Conservation (phyloP, 208 protist genomes). For the Leishmania arabica region DNA sequence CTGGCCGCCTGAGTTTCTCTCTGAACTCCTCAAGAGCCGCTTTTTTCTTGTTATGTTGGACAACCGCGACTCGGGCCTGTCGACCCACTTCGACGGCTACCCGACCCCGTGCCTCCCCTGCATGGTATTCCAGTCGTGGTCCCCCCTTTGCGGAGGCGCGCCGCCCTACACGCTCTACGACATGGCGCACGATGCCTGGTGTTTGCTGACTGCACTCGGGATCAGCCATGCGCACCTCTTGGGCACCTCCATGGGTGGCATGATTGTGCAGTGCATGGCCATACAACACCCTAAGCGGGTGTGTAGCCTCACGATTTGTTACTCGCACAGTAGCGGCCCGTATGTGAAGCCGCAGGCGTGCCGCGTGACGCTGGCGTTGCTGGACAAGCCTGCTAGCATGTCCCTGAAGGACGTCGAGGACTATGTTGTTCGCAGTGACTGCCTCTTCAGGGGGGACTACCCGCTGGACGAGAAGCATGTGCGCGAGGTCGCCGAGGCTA, state of each 20-base stretch:
- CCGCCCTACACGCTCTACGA: constrained; percentile 72
- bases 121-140: constrained; percentile 47
- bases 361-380: constrained; percentile 36
- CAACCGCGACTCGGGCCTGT: constrained; percentile 74
- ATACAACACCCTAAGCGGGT: constrained; percentile 49
- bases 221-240: constrained; percentile 63
- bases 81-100: constrained; percentile 52
- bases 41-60: constrained; percentile 79
- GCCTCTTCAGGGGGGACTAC: constrained; percentile 43
- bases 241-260: constrained; percentile 73
- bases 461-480: constrained; percentile 28
- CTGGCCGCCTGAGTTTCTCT: constrained; percentile 38
- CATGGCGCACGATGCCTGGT: constrained; percentile 63
- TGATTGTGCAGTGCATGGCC: constrained; percentile 80
- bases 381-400: constrained; percentile 42
- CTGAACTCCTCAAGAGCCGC: constrained; percentile 33
- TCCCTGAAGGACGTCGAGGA: constrained; percentile 36
- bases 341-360: constrained; percentile 42
- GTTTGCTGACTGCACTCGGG: constrained; percentile 49
- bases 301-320: constrained; percentile 52
- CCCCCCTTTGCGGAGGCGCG: constrained; percentile 42
- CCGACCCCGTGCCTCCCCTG: constrained; percentile 37
- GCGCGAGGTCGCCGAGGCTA: constrained; percentile 7
- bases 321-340: constrained; percentile 49
- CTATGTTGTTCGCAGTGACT: constrained; percentile 39